These are phyloP conservation scores for Thermothelomyces thermophilus DNA, from an alignment of 2,329 filamentous ascomycete genomes.

Conservation along the genomic window DNA sequence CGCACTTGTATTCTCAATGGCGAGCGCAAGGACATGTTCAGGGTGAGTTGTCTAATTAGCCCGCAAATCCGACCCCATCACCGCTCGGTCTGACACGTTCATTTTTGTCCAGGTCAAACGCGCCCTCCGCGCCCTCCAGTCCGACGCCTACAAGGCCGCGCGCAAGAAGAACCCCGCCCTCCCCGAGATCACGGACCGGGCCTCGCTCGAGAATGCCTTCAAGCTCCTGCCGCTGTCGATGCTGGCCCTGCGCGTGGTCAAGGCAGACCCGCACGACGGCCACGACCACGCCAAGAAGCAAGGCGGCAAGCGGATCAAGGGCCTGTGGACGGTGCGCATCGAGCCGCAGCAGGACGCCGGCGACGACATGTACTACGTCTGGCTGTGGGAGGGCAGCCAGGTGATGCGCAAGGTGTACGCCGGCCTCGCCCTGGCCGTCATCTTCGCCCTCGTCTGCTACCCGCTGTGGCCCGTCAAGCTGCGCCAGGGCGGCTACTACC, in stretches of 20 bases:
- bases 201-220: constrained; percentile 86
- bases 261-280: constrained; percentile 70
- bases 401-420: constrained; percentile 92
- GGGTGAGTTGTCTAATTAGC: constrained; percentile 43
- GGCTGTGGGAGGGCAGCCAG: constrained; percentile 92
- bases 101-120: constrained; percentile 68
- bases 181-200: constrained; percentile 79
- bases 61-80: too few species aligned
- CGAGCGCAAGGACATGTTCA: constrained; percentile 97
- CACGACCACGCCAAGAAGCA: constrained; percentile 62
- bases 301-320: constrained; percentile 84
- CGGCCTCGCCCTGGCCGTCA: constrained; percentile 68
- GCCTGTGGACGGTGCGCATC: constrained; percentile 90
- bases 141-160: constrained; percentile 83
- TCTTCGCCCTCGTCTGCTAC: constrained; percentile 89
- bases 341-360: constrained; percentile 89
- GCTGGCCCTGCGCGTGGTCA: constrained; percentile 81
- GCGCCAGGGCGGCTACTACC: constrained; percentile 91
- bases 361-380: constrained; percentile 90
- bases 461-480: constrained; percentile 91
- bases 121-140: constrained; percentile 82
- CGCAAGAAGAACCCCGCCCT: constrained; percentile 83
- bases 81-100: too few species aligned
- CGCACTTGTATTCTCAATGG: constrained; percentile 91
- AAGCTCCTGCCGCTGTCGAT: constrained; percentile 93